Evolutionary conservation across 2,329 filamentous ascomycete genomes (phyloP).

Genomic region (Arthrocladium fulminans): DNA sequence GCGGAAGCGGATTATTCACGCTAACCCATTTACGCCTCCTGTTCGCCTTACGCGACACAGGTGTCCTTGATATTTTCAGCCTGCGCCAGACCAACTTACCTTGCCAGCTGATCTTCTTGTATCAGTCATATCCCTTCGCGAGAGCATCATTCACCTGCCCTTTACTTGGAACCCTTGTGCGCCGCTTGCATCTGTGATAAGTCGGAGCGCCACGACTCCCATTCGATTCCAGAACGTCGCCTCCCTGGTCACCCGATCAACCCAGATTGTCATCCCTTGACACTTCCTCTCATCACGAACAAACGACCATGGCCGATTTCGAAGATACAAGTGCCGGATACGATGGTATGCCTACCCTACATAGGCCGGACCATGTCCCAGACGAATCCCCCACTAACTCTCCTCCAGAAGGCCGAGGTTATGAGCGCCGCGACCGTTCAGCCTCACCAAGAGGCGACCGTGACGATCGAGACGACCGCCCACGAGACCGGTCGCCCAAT

Average conservation of each 20-base stretch:
- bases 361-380: background rate
- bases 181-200: too few relatives aligned
- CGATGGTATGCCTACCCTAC: constrained; percentile 47
- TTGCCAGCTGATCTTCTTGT: background rate
- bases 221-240: background rate
- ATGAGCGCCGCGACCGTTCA: constrained; percentile 58
- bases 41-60: too few relatives aligned
- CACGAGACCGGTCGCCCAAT: constrained; percentile 55
- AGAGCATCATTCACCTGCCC: background rate
- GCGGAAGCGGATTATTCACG: background rate
- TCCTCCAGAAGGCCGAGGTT: constrained; percentile 49
- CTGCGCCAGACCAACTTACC: background rate
- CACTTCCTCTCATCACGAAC: background rate
- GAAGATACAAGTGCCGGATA: constrained; percentile 58
- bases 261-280: constrained; percentile 4
- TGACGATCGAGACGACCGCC: constrained; percentile 39
- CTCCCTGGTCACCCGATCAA: background rate
- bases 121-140: too few relatives aligned
- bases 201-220: too few relatives aligned
- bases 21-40: background rate
- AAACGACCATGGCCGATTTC: constrained; percentile 46
- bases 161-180: background rate
- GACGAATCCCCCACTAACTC: background rate
- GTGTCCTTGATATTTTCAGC: background rate
- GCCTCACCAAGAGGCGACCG: constrained; percentile 55